Evolutionary conservation across 805 yeast species (phyloP), one percentile per base, ranked within the genome.

Genomic region (Pichia exigua): DNA sequence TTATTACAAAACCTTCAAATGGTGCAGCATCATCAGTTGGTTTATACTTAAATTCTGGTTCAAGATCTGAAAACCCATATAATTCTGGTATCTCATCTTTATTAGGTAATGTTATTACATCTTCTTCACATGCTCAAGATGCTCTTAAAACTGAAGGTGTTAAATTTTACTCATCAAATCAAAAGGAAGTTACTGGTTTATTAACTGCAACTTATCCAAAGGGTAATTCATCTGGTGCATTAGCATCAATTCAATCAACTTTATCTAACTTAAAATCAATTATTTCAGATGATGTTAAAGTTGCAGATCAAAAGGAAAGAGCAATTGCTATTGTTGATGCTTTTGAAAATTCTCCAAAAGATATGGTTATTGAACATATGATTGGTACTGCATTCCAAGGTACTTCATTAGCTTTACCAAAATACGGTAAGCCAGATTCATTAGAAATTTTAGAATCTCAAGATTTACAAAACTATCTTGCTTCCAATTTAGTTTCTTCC

Each of bases 301-400:
- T 81, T 48, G 32, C 45, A 11, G 54, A 46, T 35, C 57, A 58
- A 49, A 71, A 70, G 52, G 70, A 72, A 45, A 73, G 77, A 59
- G 76, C 82, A 63, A 66, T 66, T 11, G 62, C 72, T 40, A 75
- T 79, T 56, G 76, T 83, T 52, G 78, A 73, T 44, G 67, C 68
- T 38, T 74, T 83, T 55, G 95, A 87, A 73, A 65, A 71, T 49
- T 67, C 61, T 54, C 79, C 84, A 60, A 75, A 77, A 55, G 66
- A 75, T 51, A 77, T 74, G 71, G 85, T 83, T 48, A 62, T 82
- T 60, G 87, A 84, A 72, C 95, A 87, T 71, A 77, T 87, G 74
- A 80, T 82, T 65, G 79, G 91, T 54, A 79, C 91, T 56, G 95
- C 95, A 51, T 87, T 82, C 85, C 95, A 87, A 73, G 88, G 89